Evolutionary conservation across 306 rosid species (phyloP).

Genomic region (Begonia fuchsioides): DNA sequence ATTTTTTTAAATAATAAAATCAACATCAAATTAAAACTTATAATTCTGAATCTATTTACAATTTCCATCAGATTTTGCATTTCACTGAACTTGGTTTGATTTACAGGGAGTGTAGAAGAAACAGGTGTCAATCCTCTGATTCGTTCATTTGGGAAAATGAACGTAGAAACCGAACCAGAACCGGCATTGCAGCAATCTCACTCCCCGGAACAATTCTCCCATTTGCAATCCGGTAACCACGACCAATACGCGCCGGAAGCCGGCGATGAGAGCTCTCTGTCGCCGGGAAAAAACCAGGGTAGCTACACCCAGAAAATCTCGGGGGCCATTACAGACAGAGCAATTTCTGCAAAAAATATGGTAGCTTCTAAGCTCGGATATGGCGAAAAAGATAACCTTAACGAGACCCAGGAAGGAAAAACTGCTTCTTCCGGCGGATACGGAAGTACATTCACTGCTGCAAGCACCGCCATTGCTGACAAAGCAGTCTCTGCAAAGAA

Average conservation of each 20-base stretch:
- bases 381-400: constrained; percentile 5
- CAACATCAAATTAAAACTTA: no score
- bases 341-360: not conserved
- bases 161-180: constrained; percentile 11
- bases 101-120: constrained; percentile 12
- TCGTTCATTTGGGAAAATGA: constrained; percentile 27
- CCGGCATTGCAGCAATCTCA: constrained; percentile 3
- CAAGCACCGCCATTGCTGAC: constrained; percentile 1
- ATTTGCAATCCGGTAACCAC: not conserved
- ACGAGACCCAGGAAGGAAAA: not conserved
- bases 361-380: constrained; percentile 3
- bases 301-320: constrained; percentile 4
- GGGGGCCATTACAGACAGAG: not conserved
- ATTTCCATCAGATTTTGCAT: no score
- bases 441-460: constrained; percentile 1
- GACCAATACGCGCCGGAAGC: not conserved
- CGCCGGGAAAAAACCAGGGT: not conserved
- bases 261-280: no score
- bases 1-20: no score
- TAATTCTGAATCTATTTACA: no score
- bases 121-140: constrained; percentile 21
- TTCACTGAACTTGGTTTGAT: not conserved
- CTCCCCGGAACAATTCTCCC: not conserved
- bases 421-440: no score
- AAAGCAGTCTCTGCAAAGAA: no score